A percentile compares a stretch with the other conserved stretches of the same genome.
Evolutionary conservation across 305 asterid species (phyloP).

Genomic region (Fraxinus nigra): DNA sequence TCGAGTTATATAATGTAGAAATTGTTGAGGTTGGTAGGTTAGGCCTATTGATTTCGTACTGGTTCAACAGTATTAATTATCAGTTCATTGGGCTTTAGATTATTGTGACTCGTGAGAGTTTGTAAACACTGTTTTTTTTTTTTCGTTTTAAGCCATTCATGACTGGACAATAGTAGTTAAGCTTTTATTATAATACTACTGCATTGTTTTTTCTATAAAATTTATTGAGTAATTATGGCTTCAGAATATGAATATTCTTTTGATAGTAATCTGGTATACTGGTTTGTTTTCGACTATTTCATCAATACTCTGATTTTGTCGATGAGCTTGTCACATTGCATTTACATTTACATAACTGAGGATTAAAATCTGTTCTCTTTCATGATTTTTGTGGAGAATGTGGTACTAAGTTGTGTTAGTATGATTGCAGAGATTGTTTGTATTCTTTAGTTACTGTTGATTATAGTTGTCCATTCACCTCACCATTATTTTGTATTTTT

Average conservation of each 20-base stretch:
- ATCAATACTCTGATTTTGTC: not conserved
- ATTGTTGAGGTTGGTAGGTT: not conserved
- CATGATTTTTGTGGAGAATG: constrained; percentile 14
- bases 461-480: not conserved
- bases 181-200: not conserved
- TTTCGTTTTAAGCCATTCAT: not conserved
- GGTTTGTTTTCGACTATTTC: constrained; percentile 3
- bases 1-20: not conserved
- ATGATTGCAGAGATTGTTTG: constrained; percentile 18
- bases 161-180: not conserved
- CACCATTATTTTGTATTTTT: not conserved
- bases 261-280: not conserved
- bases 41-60: not conserved
- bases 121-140: not conserved
- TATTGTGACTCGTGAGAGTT: not conserved
- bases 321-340: not conserved
- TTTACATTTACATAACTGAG: not conserved
- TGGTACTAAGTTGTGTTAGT: constrained; percentile 11
- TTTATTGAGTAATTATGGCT: not conserved
- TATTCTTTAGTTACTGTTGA: not conserved
- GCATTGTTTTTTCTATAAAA: not conserved
- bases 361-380: constrained; percentile 3
- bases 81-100: constrained; percentile 3
- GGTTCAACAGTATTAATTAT: not conserved
- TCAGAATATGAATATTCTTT: not conserved